Base-by-base conservation (phyloP, 2,329 filamentous ascomycete genomes). In the Botryotinia convoluta region DNA sequence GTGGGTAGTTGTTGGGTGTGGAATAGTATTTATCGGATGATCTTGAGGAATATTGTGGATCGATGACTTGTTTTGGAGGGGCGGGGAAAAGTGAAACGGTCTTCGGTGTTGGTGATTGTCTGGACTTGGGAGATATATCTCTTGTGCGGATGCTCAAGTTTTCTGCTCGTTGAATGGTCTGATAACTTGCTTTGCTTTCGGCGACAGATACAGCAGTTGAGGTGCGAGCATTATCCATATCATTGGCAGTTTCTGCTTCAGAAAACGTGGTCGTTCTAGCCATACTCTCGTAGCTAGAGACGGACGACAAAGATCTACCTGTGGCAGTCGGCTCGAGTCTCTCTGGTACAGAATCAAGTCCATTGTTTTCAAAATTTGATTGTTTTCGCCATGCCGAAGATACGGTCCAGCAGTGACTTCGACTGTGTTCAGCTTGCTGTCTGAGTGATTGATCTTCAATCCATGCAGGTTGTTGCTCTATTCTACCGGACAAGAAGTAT, bases 381-480 rank as follows among this genome's bases (percentile, higher is more conserved):
- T 57, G 39, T 12, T 61, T 67, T 45, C 54, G 32, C 71, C 71
- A 72, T 72, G 51, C 60, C 0, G 71, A 57, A 18, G 75, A 75
- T 6, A 76, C 72, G 12, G 63, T 77, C 81, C 81, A 82, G 74
- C 81, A 82, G 64, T 82, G 77, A 54, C 79, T 81, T 16, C 70
- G 71, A 29, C 71, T 73, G 59, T 82, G 81, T 10, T 72, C 74
- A 4, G 81, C 79, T 71, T 80, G 80, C 44, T 77, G 74, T n/a
- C 76, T 72, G 16, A 77, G 74, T 45, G 75, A 76, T 45, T 77
- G 75, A 29, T 60, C 51, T 3, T 77, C 78, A 6, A 84, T 86
- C 89, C 89, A 91, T 4, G 88, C 87, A 2, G 88, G 88, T 48
- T 84, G 84, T 3, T 86, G 86, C 74, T 84, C 85, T 4, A 90